Evolutionary conservation across 1,284 basidiomycete genomes (phyloP).

Genomic region (Heliocybe sulcata): DNA sequence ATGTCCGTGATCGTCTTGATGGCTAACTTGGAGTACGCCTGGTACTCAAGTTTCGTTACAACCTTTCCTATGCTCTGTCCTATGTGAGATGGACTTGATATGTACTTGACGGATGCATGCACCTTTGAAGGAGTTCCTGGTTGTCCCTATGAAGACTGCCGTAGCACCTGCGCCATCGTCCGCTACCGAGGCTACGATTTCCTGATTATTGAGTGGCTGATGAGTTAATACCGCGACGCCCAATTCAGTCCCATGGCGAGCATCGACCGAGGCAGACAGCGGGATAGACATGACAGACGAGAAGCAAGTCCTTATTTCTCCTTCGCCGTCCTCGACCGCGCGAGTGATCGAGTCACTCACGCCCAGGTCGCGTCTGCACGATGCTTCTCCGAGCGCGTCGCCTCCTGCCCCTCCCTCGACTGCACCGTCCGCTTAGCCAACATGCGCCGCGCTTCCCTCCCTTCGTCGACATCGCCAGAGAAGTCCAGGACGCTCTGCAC

Average conservation of each 20-base stretch:
- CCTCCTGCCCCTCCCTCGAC: neutral
- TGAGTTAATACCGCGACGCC: conserved; percentile 58
- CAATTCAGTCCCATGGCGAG: conserved; percentile 34
- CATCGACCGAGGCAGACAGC: conserved; percentile 36
- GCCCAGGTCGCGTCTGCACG: neutral
- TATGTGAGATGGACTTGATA: neutral
- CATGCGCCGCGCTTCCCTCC: conserved; percentile 19
- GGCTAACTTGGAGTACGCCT: conserved; percentile 78
- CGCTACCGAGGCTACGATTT: conserved; percentile 53
- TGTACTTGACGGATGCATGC: neutral
- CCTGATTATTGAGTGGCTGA: conserved; percentile 43
- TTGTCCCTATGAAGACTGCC: conserved; percentile 70
- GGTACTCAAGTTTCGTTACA: conserved; percentile 74
- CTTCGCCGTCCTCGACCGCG: too few species aligned
- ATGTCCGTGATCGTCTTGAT: conserved; percentile 72
- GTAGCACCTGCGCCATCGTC: conserved; percentile 64
- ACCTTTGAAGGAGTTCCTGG: conserved; percentile 58
- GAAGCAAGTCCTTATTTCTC: neutral
- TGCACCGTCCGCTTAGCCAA: neutral
- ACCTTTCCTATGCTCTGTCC: conserved; percentile 43
- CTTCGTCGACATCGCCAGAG: conserved; percentile 64
- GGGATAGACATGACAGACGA: neutral
- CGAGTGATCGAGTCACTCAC: too few species aligned
- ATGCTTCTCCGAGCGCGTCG: neutral
- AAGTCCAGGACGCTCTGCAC: conserved; percentile 72